Evolutionary conservation across 176 grass and related monocot species (phyloP).

Genomic region (Ensete glaucum): DNA sequence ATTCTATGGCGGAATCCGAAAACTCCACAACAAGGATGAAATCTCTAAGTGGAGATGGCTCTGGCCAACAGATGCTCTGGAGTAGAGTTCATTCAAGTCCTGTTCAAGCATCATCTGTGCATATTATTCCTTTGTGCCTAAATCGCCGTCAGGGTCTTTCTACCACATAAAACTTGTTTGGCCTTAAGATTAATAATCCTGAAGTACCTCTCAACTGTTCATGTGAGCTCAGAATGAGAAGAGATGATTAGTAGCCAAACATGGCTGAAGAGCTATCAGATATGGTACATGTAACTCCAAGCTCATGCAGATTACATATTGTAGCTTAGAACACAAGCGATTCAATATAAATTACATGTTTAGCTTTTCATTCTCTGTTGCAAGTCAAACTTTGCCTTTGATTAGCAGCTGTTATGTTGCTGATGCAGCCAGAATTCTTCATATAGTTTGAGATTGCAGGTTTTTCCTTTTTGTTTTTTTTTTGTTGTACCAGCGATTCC

Average conservation of each 20-base stretch:
- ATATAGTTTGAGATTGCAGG: too few species aligned
- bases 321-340: neutral
- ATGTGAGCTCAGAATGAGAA: neutral
- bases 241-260: neutral
- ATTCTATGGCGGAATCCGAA: conserved; percentile 87
- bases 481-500: too few species aligned
- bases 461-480: too few species aligned
- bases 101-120: neutral
- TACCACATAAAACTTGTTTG: neutral
- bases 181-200: neutral
- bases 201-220: neutral
- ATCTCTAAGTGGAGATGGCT: conserved; percentile 71
- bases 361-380: neutral
- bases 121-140: neutral
- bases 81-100: conserved; percentile 17
- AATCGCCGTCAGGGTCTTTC: neutral
- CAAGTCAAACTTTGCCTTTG: neutral
- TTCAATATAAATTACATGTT: conserved; percentile 2
- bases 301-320: neutral
- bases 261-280: neutral
- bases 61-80: conserved; percentile 76
- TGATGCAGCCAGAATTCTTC: too few species aligned
- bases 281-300: neutral
- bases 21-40: conserved; percentile 54
- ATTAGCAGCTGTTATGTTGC: too few species aligned